These are phyloP conservation scores for Penicillium glabrum DNA, from an alignment of 2,329 filamentous ascomycete species.

Conservation along the genomic window DNA sequence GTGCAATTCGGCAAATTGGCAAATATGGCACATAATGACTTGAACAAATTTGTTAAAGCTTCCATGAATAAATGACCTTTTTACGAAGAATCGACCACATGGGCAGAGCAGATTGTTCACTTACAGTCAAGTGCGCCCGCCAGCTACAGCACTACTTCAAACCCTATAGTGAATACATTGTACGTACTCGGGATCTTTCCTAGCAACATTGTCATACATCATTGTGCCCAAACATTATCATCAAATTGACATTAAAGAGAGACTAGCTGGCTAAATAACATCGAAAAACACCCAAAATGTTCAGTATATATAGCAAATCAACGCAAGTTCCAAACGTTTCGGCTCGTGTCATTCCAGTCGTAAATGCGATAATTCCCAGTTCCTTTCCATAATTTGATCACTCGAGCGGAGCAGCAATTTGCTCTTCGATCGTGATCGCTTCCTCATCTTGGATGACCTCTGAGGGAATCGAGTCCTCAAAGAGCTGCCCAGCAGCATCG, in stretches of 20 bases:
- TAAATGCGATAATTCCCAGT: conserved; percentile 2
- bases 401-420: not conserved
- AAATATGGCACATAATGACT: not conserved
- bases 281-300: conserved; percentile 5
- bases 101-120: too few relatives aligned
- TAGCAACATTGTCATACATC: not conserved
- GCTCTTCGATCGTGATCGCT: not conserved
- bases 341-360: conserved; percentile 19
- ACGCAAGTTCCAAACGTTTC: conserved; percentile 8
- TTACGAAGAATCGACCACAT: not conserved
- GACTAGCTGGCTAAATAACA: conserved; percentile 12
- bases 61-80: not conserved
- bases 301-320: conserved; percentile 2
- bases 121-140: too few relatives aligned
- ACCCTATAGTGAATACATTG: too few relatives aligned
- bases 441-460: not conserved
- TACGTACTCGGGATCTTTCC: not conserved
- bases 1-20: too few relatives aligned
- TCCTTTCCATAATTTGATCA: not conserved
- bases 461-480: not conserved
- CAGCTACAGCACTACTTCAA: too few relatives aligned
- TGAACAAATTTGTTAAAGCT: not conserved
- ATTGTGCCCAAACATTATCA: not conserved
- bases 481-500: not conserved
- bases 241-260: conserved; percentile 7